phyloP scores from a whole-genome alignment of 305 asterid species.

The Fraxinus greggii region DNA sequence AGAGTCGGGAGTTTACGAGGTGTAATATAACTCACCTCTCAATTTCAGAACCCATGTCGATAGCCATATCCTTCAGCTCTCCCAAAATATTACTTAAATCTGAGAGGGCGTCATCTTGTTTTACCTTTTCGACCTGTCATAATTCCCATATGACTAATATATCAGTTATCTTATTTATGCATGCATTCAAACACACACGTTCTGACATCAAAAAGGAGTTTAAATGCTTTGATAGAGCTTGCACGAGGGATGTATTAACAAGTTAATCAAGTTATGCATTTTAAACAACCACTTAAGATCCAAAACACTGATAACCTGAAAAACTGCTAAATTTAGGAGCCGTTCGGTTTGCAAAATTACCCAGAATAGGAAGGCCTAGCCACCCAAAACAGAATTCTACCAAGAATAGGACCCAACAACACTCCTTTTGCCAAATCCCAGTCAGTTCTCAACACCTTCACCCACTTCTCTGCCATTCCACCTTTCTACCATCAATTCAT shows the following conservation, averaged over 20 bases:
- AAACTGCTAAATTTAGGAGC: not conserved
- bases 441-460: not conserved
- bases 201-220: not conserved
- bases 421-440: not conserved
- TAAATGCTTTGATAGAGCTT: not conserved
- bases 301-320: not conserved
- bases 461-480: not conserved
- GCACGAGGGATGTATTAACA: not conserved
- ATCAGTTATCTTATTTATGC: not conserved
- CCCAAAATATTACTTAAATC: conserved; percentile 79
- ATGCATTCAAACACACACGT: not conserved
- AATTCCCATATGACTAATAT: not conserved
- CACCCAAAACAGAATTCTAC: not conserved
- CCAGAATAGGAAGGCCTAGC: not conserved
- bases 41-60: conserved; percentile 94
- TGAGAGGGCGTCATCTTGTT: conserved; percentile 85
- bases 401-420: not conserved
- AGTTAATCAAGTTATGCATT: conserved; percentile 1
- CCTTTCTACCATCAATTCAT: not conserved
- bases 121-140: conserved; percentile 53
- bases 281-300: not conserved
- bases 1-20: not conserved
- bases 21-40: conserved; percentile 51
- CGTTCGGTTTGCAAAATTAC: not conserved
- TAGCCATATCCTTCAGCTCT: conserved; percentile 86